Conservation (phyloP, 2,329 filamentous ascomycete genomes). For the Didymellaceae sp. region DNA sequence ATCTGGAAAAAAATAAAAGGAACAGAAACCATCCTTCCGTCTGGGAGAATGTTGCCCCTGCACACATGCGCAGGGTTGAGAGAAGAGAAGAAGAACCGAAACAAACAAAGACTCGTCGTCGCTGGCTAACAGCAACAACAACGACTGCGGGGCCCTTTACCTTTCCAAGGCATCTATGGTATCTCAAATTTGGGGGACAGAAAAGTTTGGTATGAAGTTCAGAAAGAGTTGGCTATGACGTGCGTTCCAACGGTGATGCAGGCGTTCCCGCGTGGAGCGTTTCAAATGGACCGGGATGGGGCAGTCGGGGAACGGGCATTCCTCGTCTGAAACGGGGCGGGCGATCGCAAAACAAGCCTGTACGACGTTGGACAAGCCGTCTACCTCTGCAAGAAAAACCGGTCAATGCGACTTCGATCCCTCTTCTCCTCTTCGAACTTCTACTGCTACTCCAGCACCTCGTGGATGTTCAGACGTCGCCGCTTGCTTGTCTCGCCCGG, state of each 20-base stretch:
- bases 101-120: background rate
- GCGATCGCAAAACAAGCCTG: conserved; percentile 6
- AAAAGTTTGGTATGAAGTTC: background rate
- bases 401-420: too few species aligned
- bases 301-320: conserved; percentile 5
- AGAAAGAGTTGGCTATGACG: background rate
- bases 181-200: conserved; percentile 9
- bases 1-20: too few species aligned
- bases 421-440: background rate
- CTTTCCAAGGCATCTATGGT: conserved; percentile 4
- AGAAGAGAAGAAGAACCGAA: background rate
- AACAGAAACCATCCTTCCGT: too few species aligned
- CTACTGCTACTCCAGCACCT: conserved; percentile 41
- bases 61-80: too few species aligned
- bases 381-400: background rate
- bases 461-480: conserved; percentile 46
- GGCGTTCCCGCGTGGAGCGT: conserved; percentile 8
- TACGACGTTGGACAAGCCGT: conserved; percentile 10
- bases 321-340: conserved; percentile 6
- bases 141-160: background rate
- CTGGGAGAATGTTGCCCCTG: too few species aligned
- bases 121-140: background rate
- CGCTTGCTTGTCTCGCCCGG: conserved; percentile 45
- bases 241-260: background rate
- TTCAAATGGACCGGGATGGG: conserved; percentile 8